Conservation (phyloP, 257 asterid species). For the Solanum sitiens region DNA sequence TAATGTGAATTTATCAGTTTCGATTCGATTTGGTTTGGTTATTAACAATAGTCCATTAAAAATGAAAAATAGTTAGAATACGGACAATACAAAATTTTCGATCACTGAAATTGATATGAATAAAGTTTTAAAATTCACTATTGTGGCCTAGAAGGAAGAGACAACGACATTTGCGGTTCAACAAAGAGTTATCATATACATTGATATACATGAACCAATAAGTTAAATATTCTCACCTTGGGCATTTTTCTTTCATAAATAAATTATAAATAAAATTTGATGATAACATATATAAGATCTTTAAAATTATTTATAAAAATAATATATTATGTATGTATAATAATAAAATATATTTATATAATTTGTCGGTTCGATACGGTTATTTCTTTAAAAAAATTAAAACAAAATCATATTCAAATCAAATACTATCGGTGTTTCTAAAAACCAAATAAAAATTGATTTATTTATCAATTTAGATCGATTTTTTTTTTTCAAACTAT, state of each 20-base stretch:
- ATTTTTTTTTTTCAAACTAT: background rate
- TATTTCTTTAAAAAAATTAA: background rate
- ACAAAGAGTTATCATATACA: background rate
- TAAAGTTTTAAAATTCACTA: background rate
- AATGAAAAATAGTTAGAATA: background rate
- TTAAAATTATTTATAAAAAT: too few species aligned
- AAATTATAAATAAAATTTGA: background rate
- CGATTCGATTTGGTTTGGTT: background rate
- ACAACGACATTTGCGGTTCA: background rate
- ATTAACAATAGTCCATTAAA: too few species aligned
- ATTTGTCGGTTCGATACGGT: accelerated
- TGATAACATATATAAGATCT: too few species aligned
- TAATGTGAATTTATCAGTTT: background rate
- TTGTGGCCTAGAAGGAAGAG: background rate
- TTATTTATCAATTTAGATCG: background rate
- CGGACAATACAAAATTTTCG: background rate
- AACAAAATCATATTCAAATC: background rate
- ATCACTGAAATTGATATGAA: background rate
- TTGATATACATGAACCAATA: background rate
- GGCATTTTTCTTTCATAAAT: background rate
- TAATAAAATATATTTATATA: too few species aligned
- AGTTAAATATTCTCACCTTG: background rate
- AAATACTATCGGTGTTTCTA: background rate
- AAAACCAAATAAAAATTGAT: background rate
- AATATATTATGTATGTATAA: background rate